Evolutionary conservation across 2,329 filamentous ascomycete species (phyloP).

Genomic region (Blastomyces parvus): DNA sequence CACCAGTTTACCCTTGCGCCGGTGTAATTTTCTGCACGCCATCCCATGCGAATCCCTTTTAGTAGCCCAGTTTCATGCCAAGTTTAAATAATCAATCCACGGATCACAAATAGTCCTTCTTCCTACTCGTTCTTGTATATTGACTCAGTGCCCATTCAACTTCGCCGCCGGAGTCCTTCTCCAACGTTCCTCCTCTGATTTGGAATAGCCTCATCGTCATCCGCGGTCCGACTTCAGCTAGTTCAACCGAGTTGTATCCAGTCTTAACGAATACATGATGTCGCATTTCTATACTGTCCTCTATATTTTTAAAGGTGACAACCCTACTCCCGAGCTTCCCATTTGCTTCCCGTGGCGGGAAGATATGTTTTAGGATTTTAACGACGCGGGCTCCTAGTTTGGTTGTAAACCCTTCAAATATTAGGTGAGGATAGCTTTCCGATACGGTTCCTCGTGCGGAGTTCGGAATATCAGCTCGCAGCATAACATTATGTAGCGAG

Average conservation of each 20-base stretch:
- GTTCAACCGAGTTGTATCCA: conserved; percentile 76
- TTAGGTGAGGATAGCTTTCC: conserved; percentile 86
- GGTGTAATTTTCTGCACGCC: neutral
- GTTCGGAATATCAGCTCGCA: conserved; percentile 88
- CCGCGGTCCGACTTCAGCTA: conserved; percentile 80
- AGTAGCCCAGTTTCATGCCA: neutral
- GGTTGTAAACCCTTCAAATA: conserved; percentile 88
- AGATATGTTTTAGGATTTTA: conserved; percentile 87
- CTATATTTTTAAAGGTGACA: conserved; percentile 88
- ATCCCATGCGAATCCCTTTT: neutral
- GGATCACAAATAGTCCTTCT: conserved; percentile 80
- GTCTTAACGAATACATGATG: conserved; percentile 94
- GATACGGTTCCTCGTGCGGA: conserved; percentile 76
- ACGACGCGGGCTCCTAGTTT: conserved; percentile 71
- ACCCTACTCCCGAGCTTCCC: conserved; percentile 80
- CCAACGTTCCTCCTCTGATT: conserved; percentile 80
- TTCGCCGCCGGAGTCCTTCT: conserved; percentile 83
- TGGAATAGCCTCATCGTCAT: conserved; percentile 98
- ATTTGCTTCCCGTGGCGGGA: conserved; percentile 73
- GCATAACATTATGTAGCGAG: conserved; percentile 81
- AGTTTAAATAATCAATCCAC: neutral
- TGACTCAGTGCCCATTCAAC: conserved; percentile 95
- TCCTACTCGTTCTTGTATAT: conserved; percentile 84
- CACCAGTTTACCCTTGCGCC: neutral
- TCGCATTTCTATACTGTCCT: conserved; percentile 77